Evolutionary conservation across 805 yeast species (phyloP), one percentile per base, ranked within the genome.

Genomic region (Hanseniaspora mollemarum): DNA sequence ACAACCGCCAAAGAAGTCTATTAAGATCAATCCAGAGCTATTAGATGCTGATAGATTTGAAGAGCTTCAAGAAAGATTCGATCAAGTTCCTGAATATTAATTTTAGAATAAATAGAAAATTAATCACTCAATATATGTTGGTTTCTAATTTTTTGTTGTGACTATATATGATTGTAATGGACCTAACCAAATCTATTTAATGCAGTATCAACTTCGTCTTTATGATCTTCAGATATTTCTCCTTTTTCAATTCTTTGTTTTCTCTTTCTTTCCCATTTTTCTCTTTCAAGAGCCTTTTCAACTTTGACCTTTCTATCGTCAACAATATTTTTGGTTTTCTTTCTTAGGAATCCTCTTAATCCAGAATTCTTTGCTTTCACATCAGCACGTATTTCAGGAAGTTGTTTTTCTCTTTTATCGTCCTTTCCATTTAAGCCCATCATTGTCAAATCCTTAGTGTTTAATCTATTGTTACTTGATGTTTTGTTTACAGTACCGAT

Each of bases 401-500:
- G 78, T 31, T 69, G 72, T 21, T 72, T 74, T 35, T 68, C 71
- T 51, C 63, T 66, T 35, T 60, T 62, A 44, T 62, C 60, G 15
- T 63, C 62, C 4, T 15, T 22, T 13, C 12, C 28, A 32, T 63
- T 57, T 46, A 66, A 43, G 0, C 70, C 66, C 35, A 74, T 56
- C 54, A 73, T 76, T 18, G 71, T 69, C 38, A 77, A 59, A 45
- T 80, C 80, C 52, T 76, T 67, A 1, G 86, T 81, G 43, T 77
- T 76, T 61, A 82, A 67, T 59, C 96, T 76, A 51, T 75, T 70
- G 15, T 70, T 67, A 15, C 75, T 71, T 4, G 90, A 82, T 51
- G 81, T 73, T 57, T 76, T 76, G 60, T 86, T 90, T 15, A 92
- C 87, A 4, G 78, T 73, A 58, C 98, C 98, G 58, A 92, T 83